These are phyloP conservation scores for Penicillium malachiteum DNA, from an alignment of 495 filamentous ascomycete genomes.

Conservation along the genomic window DNA sequence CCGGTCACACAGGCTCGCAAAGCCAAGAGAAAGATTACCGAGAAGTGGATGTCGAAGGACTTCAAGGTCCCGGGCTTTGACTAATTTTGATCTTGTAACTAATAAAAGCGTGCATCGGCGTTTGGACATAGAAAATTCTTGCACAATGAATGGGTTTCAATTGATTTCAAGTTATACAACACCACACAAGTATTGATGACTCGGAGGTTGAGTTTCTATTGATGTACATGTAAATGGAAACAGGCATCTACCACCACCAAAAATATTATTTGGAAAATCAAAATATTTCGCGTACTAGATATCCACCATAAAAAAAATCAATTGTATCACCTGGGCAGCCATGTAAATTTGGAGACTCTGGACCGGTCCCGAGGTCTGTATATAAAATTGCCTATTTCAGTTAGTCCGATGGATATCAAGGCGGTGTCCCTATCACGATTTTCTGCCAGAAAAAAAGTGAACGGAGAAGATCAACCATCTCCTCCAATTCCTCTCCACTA, in stretches of 20 bases:
- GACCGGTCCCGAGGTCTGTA: too few relatives aligned
- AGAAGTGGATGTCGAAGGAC: slow-evolving; percentile 98
- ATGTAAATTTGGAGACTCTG: too few relatives aligned
- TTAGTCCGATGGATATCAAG: slow-evolving; percentile 3
- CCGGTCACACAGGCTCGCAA: slow-evolving; percentile 76
- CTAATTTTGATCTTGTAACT: slow-evolving; percentile 19
- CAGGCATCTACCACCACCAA: too few relatives aligned
- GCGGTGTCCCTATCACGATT: slow-evolving; percentile 10
- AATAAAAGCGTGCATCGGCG: slow-evolving; percentile 25
- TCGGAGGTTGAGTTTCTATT: too few relatives aligned
- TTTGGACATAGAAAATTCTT: slow-evolving; percentile 27
- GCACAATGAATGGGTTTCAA: slow-evolving; percentile 6
- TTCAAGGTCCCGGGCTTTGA: slow-evolving; percentile 60
- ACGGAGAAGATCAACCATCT: not conserved
- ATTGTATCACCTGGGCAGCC: too few relatives aligned
- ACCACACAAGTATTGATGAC: too few relatives aligned
- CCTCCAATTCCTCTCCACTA: slow-evolving; percentile 1
- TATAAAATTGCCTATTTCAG: not conserved
- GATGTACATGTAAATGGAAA: too few relatives aligned
- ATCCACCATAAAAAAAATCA: too few relatives aligned
- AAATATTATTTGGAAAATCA: too few relatives aligned
- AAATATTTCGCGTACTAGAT: too few relatives aligned
- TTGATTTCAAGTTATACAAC: not conserved
- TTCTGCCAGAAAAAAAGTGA: slow-evolving; percentile 25
- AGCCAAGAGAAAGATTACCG: slow-evolving; percentile 71